phyloP scores from a whole-genome alignment of 208 protist genomes.

The Leishmania turanica region DNA sequence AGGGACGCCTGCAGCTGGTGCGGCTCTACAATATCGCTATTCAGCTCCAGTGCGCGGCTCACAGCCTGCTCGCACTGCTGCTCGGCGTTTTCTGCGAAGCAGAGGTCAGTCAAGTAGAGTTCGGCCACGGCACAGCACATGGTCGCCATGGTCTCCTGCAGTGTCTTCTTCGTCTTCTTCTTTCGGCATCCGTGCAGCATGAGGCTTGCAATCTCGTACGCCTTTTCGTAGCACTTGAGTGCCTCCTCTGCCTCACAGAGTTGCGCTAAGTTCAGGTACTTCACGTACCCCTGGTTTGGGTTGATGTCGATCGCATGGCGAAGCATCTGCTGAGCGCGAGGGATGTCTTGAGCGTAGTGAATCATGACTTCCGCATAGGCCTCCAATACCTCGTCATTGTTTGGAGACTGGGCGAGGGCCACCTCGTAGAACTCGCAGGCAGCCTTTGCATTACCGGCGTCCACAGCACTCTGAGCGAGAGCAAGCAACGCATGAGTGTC shows the following conservation, averaged over 20 bases:
- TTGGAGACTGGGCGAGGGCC: conserved; percentile 66
- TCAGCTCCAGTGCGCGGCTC: conserved; percentile 45
- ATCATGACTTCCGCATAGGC: conserved; percentile 92
- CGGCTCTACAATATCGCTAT: conserved; percentile 69
- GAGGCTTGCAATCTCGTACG: conserved; percentile 61
- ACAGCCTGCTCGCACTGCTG: conserved; percentile 78
- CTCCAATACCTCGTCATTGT: conserved; percentile 92
- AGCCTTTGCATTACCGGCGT: conserved; percentile 81
- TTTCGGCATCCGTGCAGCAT: conserved; percentile 61
- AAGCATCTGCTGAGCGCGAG: conserved; percentile 82
- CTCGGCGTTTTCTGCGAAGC: conserved; percentile 84
- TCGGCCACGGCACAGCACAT: conserved; percentile 90
- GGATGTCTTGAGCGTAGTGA: conserved; percentile 72
- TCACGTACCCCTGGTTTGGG: conserved; percentile 82
- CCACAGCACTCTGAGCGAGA: conserved; percentile 84
- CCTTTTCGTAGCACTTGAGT: conserved; percentile 82
- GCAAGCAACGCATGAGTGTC: conserved; percentile 71
- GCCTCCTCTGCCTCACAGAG: conserved; percentile 78
- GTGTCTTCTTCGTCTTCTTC: conserved; percentile 47
- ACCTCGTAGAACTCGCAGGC: conserved; percentile 90
- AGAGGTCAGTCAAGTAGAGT: conserved; percentile 92
- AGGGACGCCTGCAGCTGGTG: conserved; percentile 87
- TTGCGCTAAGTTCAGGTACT: conserved; percentile 93
- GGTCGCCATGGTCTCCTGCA: conserved; percentile 80
- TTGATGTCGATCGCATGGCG: conserved; percentile 85